Evolutionary conservation across 2,329 filamentous ascomycete species (phyloP).

Genomic region (Penicillium sp.): DNA sequence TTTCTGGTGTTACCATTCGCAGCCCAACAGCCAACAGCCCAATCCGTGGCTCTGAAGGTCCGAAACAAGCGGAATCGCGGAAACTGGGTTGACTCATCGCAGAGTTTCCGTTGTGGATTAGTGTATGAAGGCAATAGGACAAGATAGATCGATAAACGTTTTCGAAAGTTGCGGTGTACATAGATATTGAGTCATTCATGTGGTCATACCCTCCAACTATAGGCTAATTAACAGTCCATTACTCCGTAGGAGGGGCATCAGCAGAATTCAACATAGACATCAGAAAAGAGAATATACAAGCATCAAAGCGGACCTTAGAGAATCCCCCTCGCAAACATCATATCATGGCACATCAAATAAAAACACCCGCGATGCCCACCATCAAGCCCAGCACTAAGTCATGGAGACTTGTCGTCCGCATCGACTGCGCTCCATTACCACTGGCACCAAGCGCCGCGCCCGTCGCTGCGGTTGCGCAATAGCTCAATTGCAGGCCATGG

Average conservation of each 20-base stretch:
- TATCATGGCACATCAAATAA: constrained; percentile 36
- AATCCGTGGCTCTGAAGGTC: neutral
- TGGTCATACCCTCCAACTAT: neutral
- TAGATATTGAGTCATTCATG: neutral
- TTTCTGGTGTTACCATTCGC: constrained; percentile 4
- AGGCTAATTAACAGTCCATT: neutral
- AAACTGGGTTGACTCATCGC: neutral
- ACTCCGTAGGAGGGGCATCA: neutral
- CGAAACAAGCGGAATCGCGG: neutral
- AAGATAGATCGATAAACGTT: neutral
- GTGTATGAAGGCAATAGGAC: neutral
- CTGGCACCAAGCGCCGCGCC: constrained; percentile 33
- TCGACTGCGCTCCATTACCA: constrained; percentile 31
- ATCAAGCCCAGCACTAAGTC: constrained; percentile 45
- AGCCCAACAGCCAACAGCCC: constrained; percentile 9
- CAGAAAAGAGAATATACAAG: neutral
- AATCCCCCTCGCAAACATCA: neutral
- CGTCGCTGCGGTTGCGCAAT: constrained; percentile 42
- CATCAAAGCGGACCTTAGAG: neutral
- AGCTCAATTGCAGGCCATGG: constrained; percentile 50
- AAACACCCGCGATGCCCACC: constrained; percentile 51
- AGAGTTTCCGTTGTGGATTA: neutral
- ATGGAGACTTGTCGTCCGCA: constrained; percentile 43
- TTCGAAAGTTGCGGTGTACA: constrained; percentile 1
- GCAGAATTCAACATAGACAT: neutral